Evolutionary conservation across 192 early-diverging fungal species (phyloP).

Genomic region (Phlyctochytrium arcticum): DNA sequence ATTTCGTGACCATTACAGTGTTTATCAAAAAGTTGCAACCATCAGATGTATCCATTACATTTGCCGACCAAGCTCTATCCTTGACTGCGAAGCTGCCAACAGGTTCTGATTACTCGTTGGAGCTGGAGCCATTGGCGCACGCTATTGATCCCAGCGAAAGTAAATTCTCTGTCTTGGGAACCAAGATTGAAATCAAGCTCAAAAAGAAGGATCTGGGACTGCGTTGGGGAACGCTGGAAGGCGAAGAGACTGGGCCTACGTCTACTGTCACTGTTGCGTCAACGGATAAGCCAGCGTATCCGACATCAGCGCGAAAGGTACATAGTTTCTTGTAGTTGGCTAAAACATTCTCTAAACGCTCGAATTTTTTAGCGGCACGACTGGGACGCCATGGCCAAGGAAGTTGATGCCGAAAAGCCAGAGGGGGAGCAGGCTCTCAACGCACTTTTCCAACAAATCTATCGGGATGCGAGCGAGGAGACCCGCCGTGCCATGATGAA

Average conservation of each 20-base stretch:
- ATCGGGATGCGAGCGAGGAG: slow-evolving; percentile 84
- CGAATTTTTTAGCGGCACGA: slow-evolving; percentile 49
- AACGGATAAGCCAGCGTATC: slow-evolving; percentile 43
- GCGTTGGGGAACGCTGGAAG: slow-evolving; percentile 83
- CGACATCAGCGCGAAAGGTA: slow-evolving; percentile 45
- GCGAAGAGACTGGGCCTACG: slow-evolving; percentile 49
- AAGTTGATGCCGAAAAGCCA: slow-evolving; percentile 72
- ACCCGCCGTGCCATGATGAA: slow-evolving; percentile 95
- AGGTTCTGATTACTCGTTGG: slow-evolving; percentile 84
- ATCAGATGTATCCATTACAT: slow-evolving; percentile 45
- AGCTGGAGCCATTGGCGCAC: slow-evolving; percentile 85
- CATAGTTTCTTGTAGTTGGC: background rate
- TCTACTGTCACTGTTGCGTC: slow-evolving; percentile 33
- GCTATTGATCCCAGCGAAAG: slow-evolving; percentile 62
- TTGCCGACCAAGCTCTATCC: slow-evolving; percentile 60
- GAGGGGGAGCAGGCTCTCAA: slow-evolving; percentile 90
- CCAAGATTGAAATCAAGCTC: slow-evolving; percentile 58
- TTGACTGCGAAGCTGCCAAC: slow-evolving; percentile 76
- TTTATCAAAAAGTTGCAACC: slow-evolving; percentile 82
- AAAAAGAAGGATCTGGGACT: slow-evolving; percentile 70
- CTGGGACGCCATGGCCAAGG: slow-evolving; percentile 83
- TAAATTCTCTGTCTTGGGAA: slow-evolving; percentile 39
- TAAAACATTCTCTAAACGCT: background rate
- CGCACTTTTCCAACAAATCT: slow-evolving; percentile 89
- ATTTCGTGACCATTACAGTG: slow-evolving; percentile 77